These are phyloP conservation scores for Datisca glomerata DNA, from an alignment of 306 rosid species.

Conservation along the genomic window DNA sequence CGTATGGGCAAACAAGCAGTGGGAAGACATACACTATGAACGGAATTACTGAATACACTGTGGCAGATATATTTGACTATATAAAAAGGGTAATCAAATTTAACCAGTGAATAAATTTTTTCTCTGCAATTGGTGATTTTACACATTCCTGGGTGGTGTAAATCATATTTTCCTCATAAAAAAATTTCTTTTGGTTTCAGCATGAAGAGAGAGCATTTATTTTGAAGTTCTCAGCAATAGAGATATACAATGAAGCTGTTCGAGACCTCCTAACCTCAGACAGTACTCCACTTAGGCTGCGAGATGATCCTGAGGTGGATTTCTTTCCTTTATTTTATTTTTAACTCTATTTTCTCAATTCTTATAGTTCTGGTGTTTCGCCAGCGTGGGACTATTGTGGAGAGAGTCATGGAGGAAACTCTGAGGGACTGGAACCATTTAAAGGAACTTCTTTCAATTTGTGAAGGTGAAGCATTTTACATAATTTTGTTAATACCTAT, in stretches of 20 bases:
- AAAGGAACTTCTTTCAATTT: slow-evolving; percentile 67
- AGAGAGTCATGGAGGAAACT: slow-evolving; percentile 85
- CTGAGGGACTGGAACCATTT: slow-evolving; percentile 85
- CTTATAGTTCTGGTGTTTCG: slow-evolving; percentile 14
- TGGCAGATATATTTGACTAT: slow-evolving; percentile 79
- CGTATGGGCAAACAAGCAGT: slow-evolving; percentile 98
- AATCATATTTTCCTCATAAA: slow-evolving; percentile 6
- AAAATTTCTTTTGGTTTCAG: slow-evolving; percentile 37
- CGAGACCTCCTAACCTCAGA: slow-evolving; percentile 91
- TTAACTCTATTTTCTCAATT: background rate
- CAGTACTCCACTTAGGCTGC: slow-evolving; percentile 72
- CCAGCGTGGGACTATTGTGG: slow-evolving; percentile 80
- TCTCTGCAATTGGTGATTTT: slow-evolving; percentile 3
- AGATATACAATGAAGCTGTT: slow-evolving; percentile 94
- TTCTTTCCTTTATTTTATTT: slow-evolving; percentile 1
- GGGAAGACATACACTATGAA: slow-evolving; percentile 99
- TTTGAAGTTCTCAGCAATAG: slow-evolving; percentile 88
- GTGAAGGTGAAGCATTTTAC: slow-evolving; percentile 63
- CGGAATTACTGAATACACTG: slow-evolving; percentile 87
- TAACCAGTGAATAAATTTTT: slow-evolving; percentile 6
- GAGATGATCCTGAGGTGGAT: slow-evolving; percentile 95
- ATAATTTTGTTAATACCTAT: slow-evolving; percentile 13
- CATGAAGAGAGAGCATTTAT: slow-evolving; percentile 94
- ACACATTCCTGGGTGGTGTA: slow-evolving; percentile 4
- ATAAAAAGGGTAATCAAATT: slow-evolving; percentile 51